These are phyloP conservation scores for Malus hybrid DNA, from an alignment of 331 rosid species.

Conservation along the genomic window DNA sequence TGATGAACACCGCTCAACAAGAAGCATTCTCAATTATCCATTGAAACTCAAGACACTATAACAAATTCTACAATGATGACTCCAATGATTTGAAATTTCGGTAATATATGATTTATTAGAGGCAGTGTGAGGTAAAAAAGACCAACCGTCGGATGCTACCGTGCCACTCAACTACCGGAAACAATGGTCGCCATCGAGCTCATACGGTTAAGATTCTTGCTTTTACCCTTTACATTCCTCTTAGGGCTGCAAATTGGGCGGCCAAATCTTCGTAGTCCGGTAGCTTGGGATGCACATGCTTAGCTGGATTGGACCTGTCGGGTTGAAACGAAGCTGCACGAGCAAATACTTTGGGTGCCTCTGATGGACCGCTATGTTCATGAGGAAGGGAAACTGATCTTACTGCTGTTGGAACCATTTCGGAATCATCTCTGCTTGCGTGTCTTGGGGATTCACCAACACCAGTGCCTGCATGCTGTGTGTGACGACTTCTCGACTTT, in stretches of 20 bases:
- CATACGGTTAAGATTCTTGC: constrained; percentile 2
- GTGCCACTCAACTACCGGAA: neutral
- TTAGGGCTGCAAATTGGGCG: constrained; percentile 76
- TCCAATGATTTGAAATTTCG: constrained; percentile 1
- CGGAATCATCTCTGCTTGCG: constrained; percentile 36
- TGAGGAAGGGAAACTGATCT: constrained; percentile 77
- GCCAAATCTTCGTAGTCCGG: constrained; percentile 90
- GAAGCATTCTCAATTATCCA: neutral
- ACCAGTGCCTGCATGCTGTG: constrained; percentile 29
- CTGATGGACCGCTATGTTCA: constrained; percentile 40
- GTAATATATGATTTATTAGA: constrained; percentile 6
- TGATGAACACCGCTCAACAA: neutral
- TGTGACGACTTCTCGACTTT: constrained; percentile 55
- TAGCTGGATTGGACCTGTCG: constrained; percentile 51
- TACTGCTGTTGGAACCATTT: constrained; percentile 19
- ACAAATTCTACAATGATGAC: constrained; percentile 8
- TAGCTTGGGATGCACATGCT: constrained; percentile 89
- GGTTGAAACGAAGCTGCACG: constrained; percentile 91
- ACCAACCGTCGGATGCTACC: neutral
- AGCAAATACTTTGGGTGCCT: constrained; percentile 47
- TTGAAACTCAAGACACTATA: constrained; percentile 14
- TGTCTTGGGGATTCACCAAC: constrained; percentile 25
- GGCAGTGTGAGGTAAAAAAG: neutral
- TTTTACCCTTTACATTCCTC: constrained; percentile 42
- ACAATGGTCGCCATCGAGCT: constrained; percentile 11